phyloP scores from a whole-genome alignment of 176 grass and related monocot species.

The Bromus sterilis region DNA sequence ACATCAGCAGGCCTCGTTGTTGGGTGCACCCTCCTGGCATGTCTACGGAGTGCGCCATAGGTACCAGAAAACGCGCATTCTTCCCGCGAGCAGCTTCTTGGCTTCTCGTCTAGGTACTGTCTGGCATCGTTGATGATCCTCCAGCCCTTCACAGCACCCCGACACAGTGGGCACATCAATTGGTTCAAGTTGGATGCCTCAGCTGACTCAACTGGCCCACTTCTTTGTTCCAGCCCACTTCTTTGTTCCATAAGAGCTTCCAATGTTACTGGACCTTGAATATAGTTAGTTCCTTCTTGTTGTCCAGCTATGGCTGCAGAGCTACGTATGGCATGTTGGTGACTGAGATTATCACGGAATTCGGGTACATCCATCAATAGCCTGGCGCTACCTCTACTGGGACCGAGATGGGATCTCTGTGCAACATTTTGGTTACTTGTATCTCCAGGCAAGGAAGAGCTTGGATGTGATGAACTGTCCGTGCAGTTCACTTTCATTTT shows the following conservation, averaged over 20 bases:
- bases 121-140: constrained; percentile 62
- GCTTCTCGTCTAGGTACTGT: constrained; percentile 63
- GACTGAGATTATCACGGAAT: constrained; percentile 16
- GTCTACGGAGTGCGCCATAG: constrained; percentile 61
- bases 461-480: constrained; percentile 24
- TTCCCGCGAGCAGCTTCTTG: constrained; percentile 52
- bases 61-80: constrained; percentile 64
- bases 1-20: constrained; percentile 56
- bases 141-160: constrained; percentile 55
- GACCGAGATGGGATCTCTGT: constrained; percentile 15
- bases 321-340: constrained; percentile 16
- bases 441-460: constrained; percentile 23
- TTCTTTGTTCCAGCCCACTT: no score
- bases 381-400: not conserved
- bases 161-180: constrained; percentile 67
- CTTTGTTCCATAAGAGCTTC: constrained; percentile 30
- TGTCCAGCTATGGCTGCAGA: not conserved
- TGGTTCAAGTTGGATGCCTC: constrained; percentile 14
- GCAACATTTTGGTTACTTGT: constrained; percentile 20
- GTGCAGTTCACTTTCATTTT: constrained; percentile 37
- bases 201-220: constrained; percentile 20
- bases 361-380: constrained; percentile 22
- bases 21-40: constrained; percentile 65
- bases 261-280: constrained; percentile 19
- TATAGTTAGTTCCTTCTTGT: constrained; percentile 30